phyloP scores from a whole-genome alignment of 768 basidiomycete genomes.

The Mycena rebaudengoi region DNA sequence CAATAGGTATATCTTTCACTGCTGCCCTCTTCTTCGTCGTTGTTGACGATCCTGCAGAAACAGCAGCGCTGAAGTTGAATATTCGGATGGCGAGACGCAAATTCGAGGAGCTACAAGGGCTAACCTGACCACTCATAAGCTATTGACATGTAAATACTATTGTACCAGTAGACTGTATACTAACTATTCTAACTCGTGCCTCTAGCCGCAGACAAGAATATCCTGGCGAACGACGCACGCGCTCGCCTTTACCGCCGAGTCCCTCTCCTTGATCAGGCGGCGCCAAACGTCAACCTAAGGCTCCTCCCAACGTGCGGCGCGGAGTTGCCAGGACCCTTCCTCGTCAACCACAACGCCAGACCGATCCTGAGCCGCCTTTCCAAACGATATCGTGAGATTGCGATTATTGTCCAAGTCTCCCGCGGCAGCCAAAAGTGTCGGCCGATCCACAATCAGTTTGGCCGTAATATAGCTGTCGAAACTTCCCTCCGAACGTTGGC shows the following conservation, averaged over 20 bases:
- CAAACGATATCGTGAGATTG: background rate
- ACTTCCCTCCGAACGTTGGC: slow-evolving; percentile 12
- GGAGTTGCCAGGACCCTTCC: too few relatives aligned
- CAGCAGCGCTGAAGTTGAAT: slow-evolving; percentile 87
- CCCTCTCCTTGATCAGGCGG: too few relatives aligned
- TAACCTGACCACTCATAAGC: too few relatives aligned
- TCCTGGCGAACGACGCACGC: too few relatives aligned
- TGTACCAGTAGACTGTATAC: too few relatives aligned
- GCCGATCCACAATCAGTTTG: slow-evolving; percentile 10
- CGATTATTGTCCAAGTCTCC: slow-evolving; percentile 1
- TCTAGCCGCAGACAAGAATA: too few relatives aligned
- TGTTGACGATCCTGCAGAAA: slow-evolving; percentile 61
- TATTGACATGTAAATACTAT: too few relatives aligned
- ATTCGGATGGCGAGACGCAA: slow-evolving; percentile 86
- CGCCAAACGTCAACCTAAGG: too few relatives aligned
- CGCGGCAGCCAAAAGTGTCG: slow-evolving; percentile 1
- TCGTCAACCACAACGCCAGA: background rate
- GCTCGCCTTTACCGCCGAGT: too few relatives aligned
- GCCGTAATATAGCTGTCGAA: slow-evolving; percentile 23
- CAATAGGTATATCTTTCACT: slow-evolving; percentile 68
- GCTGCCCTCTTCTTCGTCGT: background rate
- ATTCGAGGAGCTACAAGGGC: slow-evolving; percentile 87
- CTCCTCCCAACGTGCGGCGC: too few relatives aligned
- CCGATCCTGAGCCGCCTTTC: background rate
- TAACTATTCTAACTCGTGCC: too few relatives aligned